These are phyloP conservation scores for Dictyostelium discoideum DNA, from an alignment of 78 protist species.

Conservation along the genomic window DNA sequence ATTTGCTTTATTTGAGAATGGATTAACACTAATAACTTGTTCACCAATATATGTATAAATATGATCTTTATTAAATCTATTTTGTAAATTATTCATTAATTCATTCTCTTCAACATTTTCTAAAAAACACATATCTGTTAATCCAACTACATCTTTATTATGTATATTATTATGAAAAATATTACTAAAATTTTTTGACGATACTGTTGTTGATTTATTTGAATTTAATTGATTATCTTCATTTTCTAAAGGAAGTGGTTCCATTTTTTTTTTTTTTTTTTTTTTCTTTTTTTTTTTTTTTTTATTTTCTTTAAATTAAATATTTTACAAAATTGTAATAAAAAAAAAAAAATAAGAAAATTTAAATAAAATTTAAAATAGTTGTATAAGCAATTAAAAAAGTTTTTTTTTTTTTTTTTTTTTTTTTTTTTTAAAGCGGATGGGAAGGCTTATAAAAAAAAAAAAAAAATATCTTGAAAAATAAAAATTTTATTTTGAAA, in stretches of 20 bases:
- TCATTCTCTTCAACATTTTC: constrained; percentile 13
- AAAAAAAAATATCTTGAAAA: too few relatives aligned
- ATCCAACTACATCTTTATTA: constrained; percentile 15
- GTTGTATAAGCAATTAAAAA: background rate
- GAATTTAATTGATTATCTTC: background rate
- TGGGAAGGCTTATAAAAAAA: too few relatives aligned
- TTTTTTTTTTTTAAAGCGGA: too few relatives aligned
- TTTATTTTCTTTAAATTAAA: background rate
- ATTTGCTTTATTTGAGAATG: constrained; percentile 6
- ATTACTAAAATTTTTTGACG: background rate
- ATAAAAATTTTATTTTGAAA: too few relatives aligned
- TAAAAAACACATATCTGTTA: constrained; percentile 45
- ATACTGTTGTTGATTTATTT: background rate
- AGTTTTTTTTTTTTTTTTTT: too few relatives aligned
- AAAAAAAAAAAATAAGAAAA: too few relatives aligned
- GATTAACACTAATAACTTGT: constrained; percentile 60
- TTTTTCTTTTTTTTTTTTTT: background rate
- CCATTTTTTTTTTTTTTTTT: background rate
- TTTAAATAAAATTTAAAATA: too few relatives aligned
- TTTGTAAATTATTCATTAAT: constrained; percentile 8
- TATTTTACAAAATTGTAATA: too few relatives aligned
- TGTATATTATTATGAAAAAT: background rate
- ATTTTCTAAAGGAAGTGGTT: background rate
- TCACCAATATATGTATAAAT: constrained; percentile 65
- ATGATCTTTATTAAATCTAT: constrained; percentile 4